Conservation (phyloP, 225 moss, liverwort and hornwort species). For the Polytrichum formosum region DNA sequence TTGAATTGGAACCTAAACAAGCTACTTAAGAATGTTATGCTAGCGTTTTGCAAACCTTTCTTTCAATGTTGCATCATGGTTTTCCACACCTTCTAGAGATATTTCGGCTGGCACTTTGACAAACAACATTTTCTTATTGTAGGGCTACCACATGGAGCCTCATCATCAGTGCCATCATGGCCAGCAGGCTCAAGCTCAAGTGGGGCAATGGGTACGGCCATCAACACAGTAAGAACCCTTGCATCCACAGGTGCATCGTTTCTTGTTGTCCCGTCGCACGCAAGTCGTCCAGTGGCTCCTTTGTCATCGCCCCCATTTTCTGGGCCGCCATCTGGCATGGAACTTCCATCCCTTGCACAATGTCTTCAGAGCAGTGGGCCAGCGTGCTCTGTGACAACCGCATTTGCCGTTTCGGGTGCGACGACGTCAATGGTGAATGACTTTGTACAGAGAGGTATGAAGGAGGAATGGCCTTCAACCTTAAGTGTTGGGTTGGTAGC, state of each 20-base stretch:
- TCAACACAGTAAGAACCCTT: slow-evolving; percentile 66
- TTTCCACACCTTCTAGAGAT: not conserved
- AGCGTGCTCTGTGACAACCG: slow-evolving; percentile 67
- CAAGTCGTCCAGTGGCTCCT: slow-evolving; percentile 27
- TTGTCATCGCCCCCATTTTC: slow-evolving; percentile 28
- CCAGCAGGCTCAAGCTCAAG: slow-evolving; percentile 55
- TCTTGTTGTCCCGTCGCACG: slow-evolving; percentile 66
- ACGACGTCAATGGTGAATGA: slow-evolving; percentile 52
- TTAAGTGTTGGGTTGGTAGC: slow-evolving; percentile 74
- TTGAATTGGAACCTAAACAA: too few species aligned
- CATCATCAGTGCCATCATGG: slow-evolving; percentile 57
- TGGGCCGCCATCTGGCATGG: slow-evolving; percentile 13
- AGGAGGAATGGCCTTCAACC: slow-evolving; percentile 97
- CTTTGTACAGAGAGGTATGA: slow-evolving; percentile 67
- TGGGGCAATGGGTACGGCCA: slow-evolving; percentile 46
- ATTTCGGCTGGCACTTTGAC: not conserved
- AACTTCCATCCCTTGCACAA: slow-evolving; percentile 48
- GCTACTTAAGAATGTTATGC: too few species aligned
- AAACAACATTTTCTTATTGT: slow-evolving; percentile 10
- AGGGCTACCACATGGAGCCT: slow-evolving; percentile 63
- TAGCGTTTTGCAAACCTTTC: too few species aligned
- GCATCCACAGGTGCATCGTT: slow-evolving; percentile 71
- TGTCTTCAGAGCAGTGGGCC: slow-evolving; percentile 60
- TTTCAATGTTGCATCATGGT: too few species aligned
- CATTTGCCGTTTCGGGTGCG: slow-evolving; percentile 65